Base-by-base conservation (phyloP, 257 asterid genomes). In the Gardenia jasminoides region DNA sequence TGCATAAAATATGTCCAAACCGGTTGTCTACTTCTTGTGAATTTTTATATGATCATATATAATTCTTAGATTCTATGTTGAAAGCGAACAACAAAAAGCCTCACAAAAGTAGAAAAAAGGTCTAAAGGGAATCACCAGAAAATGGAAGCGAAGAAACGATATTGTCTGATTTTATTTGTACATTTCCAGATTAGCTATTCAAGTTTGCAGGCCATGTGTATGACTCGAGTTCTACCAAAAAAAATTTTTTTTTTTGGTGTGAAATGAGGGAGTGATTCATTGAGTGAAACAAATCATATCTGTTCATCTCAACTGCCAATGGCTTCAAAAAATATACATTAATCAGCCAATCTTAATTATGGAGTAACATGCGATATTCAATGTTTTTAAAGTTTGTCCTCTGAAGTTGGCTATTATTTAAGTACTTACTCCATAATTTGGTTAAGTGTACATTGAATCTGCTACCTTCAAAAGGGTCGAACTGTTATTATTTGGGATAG, bases 361-460 rank as follows among this genome's bases (percentile, higher is more conserved):
- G 22, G 71, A 61, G 58, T 22, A 41, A 59, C 78, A 75, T 75
- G 78, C 41, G 78, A 59, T 16, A 16, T 74, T 74, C n/a, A 7
- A 33, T 15, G 19, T 8, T 24, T 41, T 41, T 33, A 24, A 24
- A 65, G 58, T 39, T 54, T 56, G 26, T 36, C 39, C 0, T 62
- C 22, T 11, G 10, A 47, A 33, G 74, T 31, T 12, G 36, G 67
- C 61, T 43, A 76, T 62, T 26, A 28, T 75, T 44, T 48, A 39
- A 62, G 62, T 62, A 39, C 47, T 44, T 48, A 22, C 44, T 28
- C 13, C 52, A 10, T 66, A 28, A 76, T 66, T 44, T 66, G 30
- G 41, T 24, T 46, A 46, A 20, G 56, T 24, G 67, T 77, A 30
- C 80, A 67, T 67, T 77, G 80, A 77, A 77, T 77, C 56, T 24